Evolutionary conservation across 2,329 filamentous ascomycete species (phyloP), one percentile per base, ranked within the genome.

Genomic region (Colletotrichum melonis): DNA sequence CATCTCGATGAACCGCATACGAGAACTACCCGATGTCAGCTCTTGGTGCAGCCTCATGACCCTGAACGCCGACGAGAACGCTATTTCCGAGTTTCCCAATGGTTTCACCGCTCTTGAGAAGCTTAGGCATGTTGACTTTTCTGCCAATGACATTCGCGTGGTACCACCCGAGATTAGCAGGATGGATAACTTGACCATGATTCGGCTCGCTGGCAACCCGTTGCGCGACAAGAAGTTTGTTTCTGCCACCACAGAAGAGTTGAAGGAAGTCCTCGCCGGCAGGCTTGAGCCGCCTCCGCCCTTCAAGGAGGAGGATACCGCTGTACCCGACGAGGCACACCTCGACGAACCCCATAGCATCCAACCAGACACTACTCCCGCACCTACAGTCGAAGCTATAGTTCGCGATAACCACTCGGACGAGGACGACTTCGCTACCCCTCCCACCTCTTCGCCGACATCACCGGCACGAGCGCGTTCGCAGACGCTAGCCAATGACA

Each of bases 141-240:
- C 93, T 0, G 92, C 92, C 76, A 99, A 99, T 79, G 91, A 97
- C 75, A 91, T 99, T 60, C 91, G 90, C 2, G 86, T 90, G 14
- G 82, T 99, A 8, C 94, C 97, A 35, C 88, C 94, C 0, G 92
- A 91, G 75, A 90, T 98, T 71, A 93, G 92, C 5, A 85, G 90
- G 30, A 98, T 98, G 95, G 91, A 94, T 6, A 91, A 84, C 57
- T 84, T 99, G 11, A 88, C 91, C 24, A 92, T 92, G 79, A 88
- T 98, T 55, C 91, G 92, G 5, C 86, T 99, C 38, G 92, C 92
- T 56, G 95, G 95, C n/a, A 99, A 99, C 78, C 97, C 97, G 0
- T 85, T 99, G 16, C 89, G 94, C 16, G 95, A 98, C 80, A 95
- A 93, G 80, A 98, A 95, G 80, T 95, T 97, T 76, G 86, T 95